Conservation (phyloP, 2,329 filamentous ascomycete genomes). For the Leptographium radiaticola region DNA sequence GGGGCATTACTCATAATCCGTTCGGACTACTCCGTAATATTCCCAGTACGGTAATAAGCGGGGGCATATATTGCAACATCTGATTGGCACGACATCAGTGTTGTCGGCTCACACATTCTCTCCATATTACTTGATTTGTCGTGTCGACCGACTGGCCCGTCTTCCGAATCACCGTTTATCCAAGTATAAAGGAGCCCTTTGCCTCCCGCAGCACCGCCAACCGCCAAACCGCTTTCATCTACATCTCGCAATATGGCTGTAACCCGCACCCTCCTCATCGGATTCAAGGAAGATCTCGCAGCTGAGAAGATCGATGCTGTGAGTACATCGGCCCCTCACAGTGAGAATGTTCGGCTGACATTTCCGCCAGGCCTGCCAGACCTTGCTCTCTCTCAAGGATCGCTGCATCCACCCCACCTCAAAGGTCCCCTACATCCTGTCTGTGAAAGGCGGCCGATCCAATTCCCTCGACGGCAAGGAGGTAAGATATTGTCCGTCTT, state of each 20-base stretch:
- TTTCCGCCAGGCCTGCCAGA: conserved; percentile 16
- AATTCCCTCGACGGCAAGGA: conserved; percentile 48
- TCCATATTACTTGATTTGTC: too few relatives aligned
- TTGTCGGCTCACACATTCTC: too few relatives aligned
- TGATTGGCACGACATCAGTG: too few relatives aligned
- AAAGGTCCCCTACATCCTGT: conserved; percentile 45
- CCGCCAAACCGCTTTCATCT: too few relatives aligned
- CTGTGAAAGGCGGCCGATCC: conserved; percentile 44
- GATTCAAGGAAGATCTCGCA: conserved; percentile 2
- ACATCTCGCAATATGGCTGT: conserved; percentile 1
- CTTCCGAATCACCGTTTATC: too few relatives aligned
- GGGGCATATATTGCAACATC: too few relatives aligned
- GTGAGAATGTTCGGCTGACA: background rate
- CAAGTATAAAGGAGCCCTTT: too few relatives aligned
- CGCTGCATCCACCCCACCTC: conserved; percentile 49
- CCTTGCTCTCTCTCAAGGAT: conserved; percentile 36
- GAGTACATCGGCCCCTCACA: background rate
- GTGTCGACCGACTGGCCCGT: too few relatives aligned
- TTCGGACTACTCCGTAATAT: too few relatives aligned
- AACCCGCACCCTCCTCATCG: conserved; percentile 8
- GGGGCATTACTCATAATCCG: too few relatives aligned
- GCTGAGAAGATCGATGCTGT: conserved; percentile 1
- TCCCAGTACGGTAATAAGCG: too few relatives aligned
- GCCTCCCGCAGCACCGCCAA: too few relatives aligned
- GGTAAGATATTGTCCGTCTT: conserved; percentile 24